Base-by-base conservation (phyloP, 2,329 filamentous ascomycete species). In the Neopestalotiopsis rosae region DNA sequence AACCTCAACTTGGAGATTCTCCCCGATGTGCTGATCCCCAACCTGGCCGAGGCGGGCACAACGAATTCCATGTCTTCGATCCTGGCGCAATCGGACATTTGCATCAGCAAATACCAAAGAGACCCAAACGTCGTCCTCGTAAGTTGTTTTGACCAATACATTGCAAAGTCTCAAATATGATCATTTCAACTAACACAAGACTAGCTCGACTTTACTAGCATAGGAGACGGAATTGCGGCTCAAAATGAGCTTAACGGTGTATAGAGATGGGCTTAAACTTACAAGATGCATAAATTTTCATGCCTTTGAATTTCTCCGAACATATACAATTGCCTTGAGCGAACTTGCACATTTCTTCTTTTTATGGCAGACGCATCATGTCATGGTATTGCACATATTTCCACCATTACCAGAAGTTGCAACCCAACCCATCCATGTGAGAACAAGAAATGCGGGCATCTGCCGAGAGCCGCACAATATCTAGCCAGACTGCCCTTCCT, bases 31-130 rank as follows among this genome's bases (percentile, higher is more conserved):
- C 72, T 80, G 56, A 75, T 85, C n/a, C 78, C 81, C 2, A 75
- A 78, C 66, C 65, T 73, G 1, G 12, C 70, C 7, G 45, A 75
- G 0, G 77, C 83, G 3, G 74, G 80, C 1, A 81, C 81, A 38
- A 88, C 77, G 57, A 87, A 86, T 12, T 84, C 87, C 10, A 80
- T 83, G 1, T 82, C 84, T 0, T 84, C 83, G 0, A 81, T 82
- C 17, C 77, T 74, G 0, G 87, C 87, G 1, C 81, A 82, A 71
- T 73, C 78, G 1, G 70, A 76, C 24, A 75, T 79, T 17, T 83
- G 81, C 71, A 70, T 71, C 20, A 65, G 66, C 17, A 73, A 71
- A 20, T 76, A 79, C 49, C 77, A 78, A 5, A 76, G 78, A 17
- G 65, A 70, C 30, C 79, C 81, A 2, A 82, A 82, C 66, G 78